Evolutionary conservation across 2,329 filamentous ascomycete genomes (phyloP).

Genomic region (Fusarium xylarioides): DNA sequence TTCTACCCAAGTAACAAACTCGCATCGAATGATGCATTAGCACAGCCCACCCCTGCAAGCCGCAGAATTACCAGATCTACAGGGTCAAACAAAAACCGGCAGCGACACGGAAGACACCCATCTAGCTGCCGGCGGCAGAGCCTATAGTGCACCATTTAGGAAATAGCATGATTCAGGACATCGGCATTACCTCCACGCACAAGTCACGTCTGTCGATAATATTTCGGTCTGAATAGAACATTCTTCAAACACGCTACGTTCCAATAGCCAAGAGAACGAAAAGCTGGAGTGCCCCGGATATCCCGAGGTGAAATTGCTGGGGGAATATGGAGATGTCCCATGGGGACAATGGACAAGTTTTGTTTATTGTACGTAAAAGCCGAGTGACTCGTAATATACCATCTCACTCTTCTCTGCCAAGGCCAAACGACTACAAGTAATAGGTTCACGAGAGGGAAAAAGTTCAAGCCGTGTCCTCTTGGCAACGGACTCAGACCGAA

Average conservation of each 20-base stretch:
- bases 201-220: slow-evolving; percentile 12
- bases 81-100: slow-evolving; percentile 11
- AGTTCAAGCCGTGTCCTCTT: neutral
- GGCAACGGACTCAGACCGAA: slow-evolving; percentile 19
- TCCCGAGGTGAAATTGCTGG: slow-evolving; percentile 15
- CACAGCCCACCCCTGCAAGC: neutral
- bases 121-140: slow-evolving; percentile 1
- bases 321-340: slow-evolving; percentile 34
- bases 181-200: slow-evolving; percentile 25
- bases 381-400: slow-evolving; percentile 8
- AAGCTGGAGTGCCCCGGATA: slow-evolving; percentile 36
- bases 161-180: slow-evolving; percentile 5
- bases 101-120: slow-evolving; percentile 11
- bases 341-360: slow-evolving; percentile 24
- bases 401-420: neutral
- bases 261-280: slow-evolving; percentile 12
- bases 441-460: neutral
- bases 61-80: slow-evolving; percentile 10
- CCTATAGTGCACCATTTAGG: neutral
- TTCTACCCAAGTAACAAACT: neutral
- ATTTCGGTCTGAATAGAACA: neutral
- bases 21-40: slow-evolving; percentile 6
- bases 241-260: neutral
- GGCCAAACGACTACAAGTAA: neutral
- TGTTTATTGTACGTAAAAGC: slow-evolving; percentile 40